phyloP scores from a whole-genome alignment of 129 eudicot genomes.

The Flaveria sonorensis region DNA sequence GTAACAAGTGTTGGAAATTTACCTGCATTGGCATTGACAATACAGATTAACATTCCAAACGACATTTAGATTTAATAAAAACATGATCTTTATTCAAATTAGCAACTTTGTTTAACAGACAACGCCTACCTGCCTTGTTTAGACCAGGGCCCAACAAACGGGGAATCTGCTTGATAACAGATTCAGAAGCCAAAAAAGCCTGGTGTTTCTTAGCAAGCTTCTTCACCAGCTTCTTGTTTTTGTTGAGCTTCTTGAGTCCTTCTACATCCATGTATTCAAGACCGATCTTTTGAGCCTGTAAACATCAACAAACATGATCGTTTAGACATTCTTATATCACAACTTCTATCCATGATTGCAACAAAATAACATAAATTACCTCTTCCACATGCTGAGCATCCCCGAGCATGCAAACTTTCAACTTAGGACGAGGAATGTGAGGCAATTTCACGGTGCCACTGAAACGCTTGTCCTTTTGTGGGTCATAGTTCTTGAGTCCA shows the following conservation, averaged over 20 bases:
- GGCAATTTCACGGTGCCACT: slow-evolving; percentile 57
- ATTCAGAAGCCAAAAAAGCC: slow-evolving; percentile 58
- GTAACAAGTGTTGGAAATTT: slow-evolving; percentile 64
- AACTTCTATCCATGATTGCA: background rate
- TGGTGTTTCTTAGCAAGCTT: slow-evolving; percentile 61
- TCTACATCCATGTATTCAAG: slow-evolving; percentile 59
- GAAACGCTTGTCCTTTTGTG: slow-evolving; percentile 65
- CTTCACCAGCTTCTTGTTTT: slow-evolving; percentile 60
- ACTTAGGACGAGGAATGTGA: slow-evolving; percentile 56
- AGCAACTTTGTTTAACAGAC: background rate
- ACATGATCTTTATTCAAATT: background rate
- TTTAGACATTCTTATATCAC: background rate
- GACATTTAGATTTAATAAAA: too few species aligned
- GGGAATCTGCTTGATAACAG: slow-evolving; percentile 62
- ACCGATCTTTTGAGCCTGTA: slow-evolving; percentile 56
- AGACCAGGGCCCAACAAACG: slow-evolving; percentile 61
- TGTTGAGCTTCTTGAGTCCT: slow-evolving; percentile 53
- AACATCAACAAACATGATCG: background rate
- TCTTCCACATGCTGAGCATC: slow-evolving; percentile 68
- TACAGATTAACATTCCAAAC: background rate
- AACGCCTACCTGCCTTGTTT: slow-evolving; percentile 53
- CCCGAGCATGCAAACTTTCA: slow-evolving; percentile 67
- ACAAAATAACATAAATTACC: slow-evolving; percentile 21
- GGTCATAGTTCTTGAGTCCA: slow-evolving; percentile 61
- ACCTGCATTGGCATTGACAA: slow-evolving; percentile 36